phyloP scores from a whole-genome alignment of 441 rosid species.

The Bruguiera hainesii region DNA sequence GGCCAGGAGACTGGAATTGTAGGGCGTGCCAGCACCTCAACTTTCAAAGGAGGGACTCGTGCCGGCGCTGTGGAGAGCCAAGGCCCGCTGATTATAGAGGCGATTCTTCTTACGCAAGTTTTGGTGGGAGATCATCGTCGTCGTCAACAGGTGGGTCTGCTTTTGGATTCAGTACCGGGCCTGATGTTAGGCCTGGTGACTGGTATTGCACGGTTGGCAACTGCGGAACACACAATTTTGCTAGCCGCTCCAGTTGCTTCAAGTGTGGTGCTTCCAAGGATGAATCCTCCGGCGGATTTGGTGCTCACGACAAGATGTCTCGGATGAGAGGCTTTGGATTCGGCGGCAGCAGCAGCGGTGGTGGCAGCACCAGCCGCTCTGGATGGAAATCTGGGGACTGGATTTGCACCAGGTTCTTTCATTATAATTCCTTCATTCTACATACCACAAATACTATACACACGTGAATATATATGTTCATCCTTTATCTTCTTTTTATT shows the following conservation, averaged over 20 bases:
- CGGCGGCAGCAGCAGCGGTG: conserved; percentile 20
- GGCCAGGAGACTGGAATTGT: conserved; percentile 98
- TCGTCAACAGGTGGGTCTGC: conserved; percentile 20
- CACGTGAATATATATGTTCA: no score
- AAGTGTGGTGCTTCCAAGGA: conserved; percentile 77
- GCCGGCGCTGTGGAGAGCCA: conserved; percentile 79
- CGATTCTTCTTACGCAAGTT: conserved; percentile 27
- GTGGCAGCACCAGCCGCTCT: conserved; percentile 44
- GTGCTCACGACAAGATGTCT: conserved; percentile 34
- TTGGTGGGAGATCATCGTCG: conserved; percentile 26
- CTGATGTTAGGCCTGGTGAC: conserved; percentile 91
- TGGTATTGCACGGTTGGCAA: conserved; percentile 74
- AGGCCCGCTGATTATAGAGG: conserved; percentile 33
- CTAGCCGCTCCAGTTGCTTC: conserved; percentile 82
- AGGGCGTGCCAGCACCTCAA: conserved; percentile 78
- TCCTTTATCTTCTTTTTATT: not conserved
- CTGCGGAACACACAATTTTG: conserved; percentile 91
- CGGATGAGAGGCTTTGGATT: conserved; percentile 46
- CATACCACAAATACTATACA: not conserved
- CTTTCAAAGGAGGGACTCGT: conserved; percentile 81
- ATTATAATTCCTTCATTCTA: not conserved
- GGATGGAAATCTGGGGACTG: conserved; percentile 95
- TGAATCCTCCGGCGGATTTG: conserved; percentile 40
- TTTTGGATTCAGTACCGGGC: conserved; percentile 57
- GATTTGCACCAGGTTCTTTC: conserved; percentile 74